A percentile compares a stretch with the other conserved stretches of the same genome.
These are phyloP conservation scores for Fraxinus dipetala DNA, from an alignment of 305 asterid species.

Conservation along the genomic window DNA sequence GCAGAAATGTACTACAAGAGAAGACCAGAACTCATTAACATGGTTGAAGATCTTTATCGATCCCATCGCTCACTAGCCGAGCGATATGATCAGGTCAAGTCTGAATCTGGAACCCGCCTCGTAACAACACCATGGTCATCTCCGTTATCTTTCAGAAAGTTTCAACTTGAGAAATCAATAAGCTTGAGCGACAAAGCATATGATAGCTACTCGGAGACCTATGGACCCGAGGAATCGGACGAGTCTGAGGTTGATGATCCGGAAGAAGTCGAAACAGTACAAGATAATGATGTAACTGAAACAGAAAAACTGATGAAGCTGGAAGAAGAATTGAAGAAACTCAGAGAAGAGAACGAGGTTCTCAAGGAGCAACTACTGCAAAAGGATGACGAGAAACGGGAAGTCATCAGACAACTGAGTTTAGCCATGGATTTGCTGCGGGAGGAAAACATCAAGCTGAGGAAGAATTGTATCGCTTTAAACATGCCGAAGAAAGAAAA, in stretches of 20 bases:
- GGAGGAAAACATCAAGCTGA: constrained; percentile 61
- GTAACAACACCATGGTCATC: constrained; percentile 48
- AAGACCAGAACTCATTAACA: constrained; percentile 77
- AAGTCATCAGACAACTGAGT: constrained; percentile 81
- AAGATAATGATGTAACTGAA: constrained; percentile 15
- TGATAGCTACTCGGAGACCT: constrained; percentile 82
- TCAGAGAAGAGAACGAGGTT: constrained; percentile 54
- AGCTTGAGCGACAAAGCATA: constrained; percentile 53
- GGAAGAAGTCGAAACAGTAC: constrained; percentile 38
- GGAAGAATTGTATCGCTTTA: constrained; percentile 31
- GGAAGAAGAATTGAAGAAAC: constrained; percentile 57
- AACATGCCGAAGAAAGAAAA: constrained; percentile 42
- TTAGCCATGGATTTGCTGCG: constrained; percentile 64
- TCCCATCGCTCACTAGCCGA: constrained; percentile 84
- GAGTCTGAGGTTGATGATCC: constrained; percentile 92
- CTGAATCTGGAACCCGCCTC: constrained; percentile 56
- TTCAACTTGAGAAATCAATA: constrained; percentile 41
- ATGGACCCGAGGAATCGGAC: constrained; percentile 51
- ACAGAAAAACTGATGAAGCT: constrained; percentile 37
- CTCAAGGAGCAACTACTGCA: constrained; percentile 49
- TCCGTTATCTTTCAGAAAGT: constrained; percentile 52
- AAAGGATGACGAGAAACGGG: constrained; percentile 94
- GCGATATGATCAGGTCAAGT: constrained; percentile 58
- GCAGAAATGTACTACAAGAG: constrained; percentile 95
- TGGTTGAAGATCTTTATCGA: constrained; percentile 80